Conservation (phyloP, 1,139 yeast genomes). For the Protomyces arabidopsidicola region DNA sequence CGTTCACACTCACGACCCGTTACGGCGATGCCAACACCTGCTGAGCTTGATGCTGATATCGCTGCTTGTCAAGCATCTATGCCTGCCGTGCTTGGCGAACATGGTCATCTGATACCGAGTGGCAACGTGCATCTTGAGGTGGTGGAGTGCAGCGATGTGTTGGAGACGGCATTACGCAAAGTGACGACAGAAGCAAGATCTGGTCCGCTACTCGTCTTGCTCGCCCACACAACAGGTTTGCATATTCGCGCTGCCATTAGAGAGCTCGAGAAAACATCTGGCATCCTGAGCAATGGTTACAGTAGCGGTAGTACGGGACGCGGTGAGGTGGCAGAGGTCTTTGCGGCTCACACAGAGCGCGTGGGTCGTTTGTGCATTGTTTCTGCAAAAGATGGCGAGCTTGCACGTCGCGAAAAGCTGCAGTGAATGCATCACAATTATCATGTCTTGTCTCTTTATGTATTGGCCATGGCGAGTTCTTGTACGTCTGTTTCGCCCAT, state of each 20-base stretch:
- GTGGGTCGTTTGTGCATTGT: conserved; percentile 10
- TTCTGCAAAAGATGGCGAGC: background rate
- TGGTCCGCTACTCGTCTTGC: background rate
- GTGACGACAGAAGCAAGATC: background rate
- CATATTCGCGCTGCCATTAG: background rate
- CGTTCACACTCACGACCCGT: conserved; percentile 1
- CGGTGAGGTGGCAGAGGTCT: conserved; percentile 13
- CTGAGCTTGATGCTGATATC: conserved; percentile 4
- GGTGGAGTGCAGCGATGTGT: background rate
- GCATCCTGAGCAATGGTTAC: background rate
- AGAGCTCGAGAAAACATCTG: background rate
- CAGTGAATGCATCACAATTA: background rate
- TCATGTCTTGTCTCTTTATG: background rate
- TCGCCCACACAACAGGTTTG: background rate
- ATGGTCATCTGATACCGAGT: background rate
- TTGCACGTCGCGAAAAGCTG: background rate
- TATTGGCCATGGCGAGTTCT: background rate
- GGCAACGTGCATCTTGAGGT: background rate
- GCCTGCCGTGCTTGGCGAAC: background rate
- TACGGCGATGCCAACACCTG: background rate
- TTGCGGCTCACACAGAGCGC: conserved; percentile 8
- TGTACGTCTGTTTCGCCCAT: background rate
- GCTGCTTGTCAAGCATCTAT: conserved; percentile 2
- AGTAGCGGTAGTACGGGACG: background rate
- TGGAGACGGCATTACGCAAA: conserved; percentile 3